phyloP scores from a whole-genome alignment of 306 rosid species.

The Astragalus glycyphyllos region DNA sequence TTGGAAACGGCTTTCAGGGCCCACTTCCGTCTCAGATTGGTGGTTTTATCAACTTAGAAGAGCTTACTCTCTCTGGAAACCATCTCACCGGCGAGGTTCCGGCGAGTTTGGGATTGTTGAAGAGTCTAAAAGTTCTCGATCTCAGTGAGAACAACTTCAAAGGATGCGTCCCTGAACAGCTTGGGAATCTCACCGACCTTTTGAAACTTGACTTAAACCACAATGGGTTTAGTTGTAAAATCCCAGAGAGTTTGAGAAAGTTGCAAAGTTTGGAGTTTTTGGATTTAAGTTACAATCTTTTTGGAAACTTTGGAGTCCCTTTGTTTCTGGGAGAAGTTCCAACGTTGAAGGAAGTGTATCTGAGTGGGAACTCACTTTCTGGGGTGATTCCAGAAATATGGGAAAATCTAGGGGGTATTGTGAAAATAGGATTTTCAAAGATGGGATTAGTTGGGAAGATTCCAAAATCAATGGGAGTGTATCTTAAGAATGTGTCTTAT shows the following conservation, averaged over 20 bases:
- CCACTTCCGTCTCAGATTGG: slow-evolving; percentile 42
- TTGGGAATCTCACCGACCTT: slow-evolving; percentile 59
- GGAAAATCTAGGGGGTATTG: slow-evolving; percentile 59
- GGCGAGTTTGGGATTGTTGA: slow-evolving; percentile 40
- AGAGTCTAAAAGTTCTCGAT: slow-evolving; percentile 66
- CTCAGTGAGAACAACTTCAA: slow-evolving; percentile 57
- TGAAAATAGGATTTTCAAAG: slow-evolving; percentile 66
- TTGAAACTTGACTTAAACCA: slow-evolving; percentile 76
- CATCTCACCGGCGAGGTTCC: slow-evolving; percentile 58
- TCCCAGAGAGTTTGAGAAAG: slow-evolving; percentile 59
- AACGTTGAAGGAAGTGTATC: slow-evolving; percentile 60
- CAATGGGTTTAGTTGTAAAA: slow-evolving; percentile 56
- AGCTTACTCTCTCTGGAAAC: slow-evolving; percentile 69
- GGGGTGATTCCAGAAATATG: slow-evolving; percentile 81
- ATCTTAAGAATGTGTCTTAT: slow-evolving; percentile 61
- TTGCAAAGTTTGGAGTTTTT: slow-evolving; percentile 57
- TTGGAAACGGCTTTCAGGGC: slow-evolving; percentile 69
- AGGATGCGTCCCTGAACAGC: slow-evolving; percentile 48
- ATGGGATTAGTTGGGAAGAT: slow-evolving; percentile 70
- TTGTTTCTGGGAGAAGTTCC: slow-evolving; percentile 56
- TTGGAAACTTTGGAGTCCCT: slow-evolving; percentile 71
- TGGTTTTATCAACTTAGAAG: slow-evolving; percentile 53
- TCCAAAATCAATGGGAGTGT: slow-evolving; percentile 72
- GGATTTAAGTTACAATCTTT: slow-evolving; percentile 75
- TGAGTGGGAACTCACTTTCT: slow-evolving; percentile 75